Conservation (phyloP, 2,329 filamentous ascomycete genomes). For the Lecanoromycetidae sp. region DNA sequence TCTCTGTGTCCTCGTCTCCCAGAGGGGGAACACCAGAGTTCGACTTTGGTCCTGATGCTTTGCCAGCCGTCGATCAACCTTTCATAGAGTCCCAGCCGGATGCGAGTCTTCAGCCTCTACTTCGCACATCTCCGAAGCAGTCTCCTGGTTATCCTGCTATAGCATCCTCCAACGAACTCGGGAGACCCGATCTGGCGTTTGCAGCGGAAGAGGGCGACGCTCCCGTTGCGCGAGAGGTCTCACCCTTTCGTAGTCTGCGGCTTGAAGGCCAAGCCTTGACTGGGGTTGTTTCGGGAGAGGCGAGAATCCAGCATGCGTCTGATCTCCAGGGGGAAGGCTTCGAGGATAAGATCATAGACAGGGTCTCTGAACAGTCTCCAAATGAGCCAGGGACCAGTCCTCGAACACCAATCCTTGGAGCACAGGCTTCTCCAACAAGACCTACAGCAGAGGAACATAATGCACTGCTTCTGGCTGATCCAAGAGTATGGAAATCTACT, state of each 20-base stretch:
- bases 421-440: not conserved
- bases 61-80: not conserved
- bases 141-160: no score
- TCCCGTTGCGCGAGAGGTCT: no score
- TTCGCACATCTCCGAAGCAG: no score
- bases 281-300: no score
- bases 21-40: not conserved
- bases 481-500: constrained; percentile 74
- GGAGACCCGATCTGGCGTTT: no score
- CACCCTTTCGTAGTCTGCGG: no score
- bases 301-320: no score
- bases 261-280: no score
- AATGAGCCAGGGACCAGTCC: not conserved
- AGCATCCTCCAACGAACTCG: no score
- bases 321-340: not conserved
- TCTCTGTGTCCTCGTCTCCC: not conserved
- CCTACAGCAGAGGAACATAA: constrained; percentile 86
- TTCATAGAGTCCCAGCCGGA: not conserved
- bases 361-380: not conserved
- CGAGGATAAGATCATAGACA: not conserved
- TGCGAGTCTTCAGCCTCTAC: no score
- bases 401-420: constrained; percentile 26
- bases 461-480: constrained; percentile 68
- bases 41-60: not conserved
- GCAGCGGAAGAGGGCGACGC: no score